Base-by-base conservation (phyloP, 495 filamentous ascomycete species). In the Aspergillus wentii region DNA sequence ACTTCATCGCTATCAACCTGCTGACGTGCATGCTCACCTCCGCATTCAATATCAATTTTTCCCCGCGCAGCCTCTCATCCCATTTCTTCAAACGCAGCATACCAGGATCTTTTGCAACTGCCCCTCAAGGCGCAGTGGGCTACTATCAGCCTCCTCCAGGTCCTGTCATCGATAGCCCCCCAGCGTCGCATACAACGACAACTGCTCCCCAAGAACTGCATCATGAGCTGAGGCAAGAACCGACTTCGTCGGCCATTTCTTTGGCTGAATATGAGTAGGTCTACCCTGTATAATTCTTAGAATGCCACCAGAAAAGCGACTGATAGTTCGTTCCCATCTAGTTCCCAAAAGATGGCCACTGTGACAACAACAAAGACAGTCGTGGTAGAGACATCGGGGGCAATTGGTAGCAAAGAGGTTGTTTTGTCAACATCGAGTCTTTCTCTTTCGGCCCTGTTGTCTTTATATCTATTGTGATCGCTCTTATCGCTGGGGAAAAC, bases 121-220 rank as follows among this genome's bases (percentile, higher is more conserved):
- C 43, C 5, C 50, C 50, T 21, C 14, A 35, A 30, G 50, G 46
- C 2, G 50, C 50, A 31, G 38, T 54, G 3, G 50, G 46, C 35
- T 33, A 33, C 14, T 35, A 44, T 40, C 40, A 48, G 17, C 37
- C 44, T 33, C 46, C 43, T 31, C 40, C 43, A 8, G 43, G 40
- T 2, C 46, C 40, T 8, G 36, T 44, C 15, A 15, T 30, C 6
- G 21, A 44, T 15, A 35, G n/a, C n/a, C n/a, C n/a, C n/a, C n/a
- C 28, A 21, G 18, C 19, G 2, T 16, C 30, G 17, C 14, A 21
- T 29, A 27, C 28, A 14, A 27, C n/a, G 6, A 13, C 15, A 8
- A 35, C 31, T n/a, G 21, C 22, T 7, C 11, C 33, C 21, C 20
- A 22, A 1, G 20, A 25, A 15, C 18, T 3, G 17, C 9, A 19